phyloP scores from a whole-genome alignment of 192 early-diverging fungal genomes.

The Gamsiella multidivaricata region DNA sequence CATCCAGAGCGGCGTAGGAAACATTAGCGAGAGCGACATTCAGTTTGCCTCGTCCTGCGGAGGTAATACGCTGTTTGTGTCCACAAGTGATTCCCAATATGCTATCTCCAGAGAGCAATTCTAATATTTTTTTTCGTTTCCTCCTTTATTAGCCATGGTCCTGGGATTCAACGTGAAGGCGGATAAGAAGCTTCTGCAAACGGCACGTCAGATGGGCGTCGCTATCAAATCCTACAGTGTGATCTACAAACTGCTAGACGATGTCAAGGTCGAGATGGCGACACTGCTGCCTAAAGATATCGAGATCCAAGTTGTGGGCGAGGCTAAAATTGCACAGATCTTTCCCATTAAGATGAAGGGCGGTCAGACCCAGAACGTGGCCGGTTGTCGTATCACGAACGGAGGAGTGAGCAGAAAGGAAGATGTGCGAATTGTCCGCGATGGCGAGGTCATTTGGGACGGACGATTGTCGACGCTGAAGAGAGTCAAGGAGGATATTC shows the following conservation, averaged over 20 bases:
- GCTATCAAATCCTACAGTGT: constrained; percentile 78
- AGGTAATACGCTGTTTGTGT: constrained; percentile 23
- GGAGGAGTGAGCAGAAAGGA: constrained; percentile 74
- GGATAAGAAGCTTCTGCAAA: constrained; percentile 74
- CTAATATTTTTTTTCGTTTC: neutral
- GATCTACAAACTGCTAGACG: constrained; percentile 95
- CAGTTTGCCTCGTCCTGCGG: constrained; percentile 70
- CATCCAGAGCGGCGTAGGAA: constrained; percentile 84
- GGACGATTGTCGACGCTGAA: constrained; percentile 83
- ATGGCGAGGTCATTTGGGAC: constrained; percentile 75
- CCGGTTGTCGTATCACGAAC: constrained; percentile 85
- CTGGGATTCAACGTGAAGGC: constrained; percentile 92
- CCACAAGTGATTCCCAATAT: neutral
- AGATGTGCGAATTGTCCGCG: constrained; percentile 74
- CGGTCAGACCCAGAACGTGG: constrained; percentile 75
- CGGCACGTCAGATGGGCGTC: constrained; percentile 73
- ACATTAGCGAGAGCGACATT: constrained; percentile 89
- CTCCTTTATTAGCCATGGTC: constrained; percentile 62
- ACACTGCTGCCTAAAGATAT: constrained; percentile 83
- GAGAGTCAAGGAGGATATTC: constrained; percentile 91
- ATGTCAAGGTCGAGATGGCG: constrained; percentile 81
- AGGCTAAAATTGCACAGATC: constrained; percentile 87
- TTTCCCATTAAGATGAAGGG: constrained; percentile 87
- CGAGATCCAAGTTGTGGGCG: constrained; percentile 83
- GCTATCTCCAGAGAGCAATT: too few species aligned